Evolutionary conservation across 257 asterid genomes (phyloP).

Genomic region (Gynochthodes officinalis): DNA sequence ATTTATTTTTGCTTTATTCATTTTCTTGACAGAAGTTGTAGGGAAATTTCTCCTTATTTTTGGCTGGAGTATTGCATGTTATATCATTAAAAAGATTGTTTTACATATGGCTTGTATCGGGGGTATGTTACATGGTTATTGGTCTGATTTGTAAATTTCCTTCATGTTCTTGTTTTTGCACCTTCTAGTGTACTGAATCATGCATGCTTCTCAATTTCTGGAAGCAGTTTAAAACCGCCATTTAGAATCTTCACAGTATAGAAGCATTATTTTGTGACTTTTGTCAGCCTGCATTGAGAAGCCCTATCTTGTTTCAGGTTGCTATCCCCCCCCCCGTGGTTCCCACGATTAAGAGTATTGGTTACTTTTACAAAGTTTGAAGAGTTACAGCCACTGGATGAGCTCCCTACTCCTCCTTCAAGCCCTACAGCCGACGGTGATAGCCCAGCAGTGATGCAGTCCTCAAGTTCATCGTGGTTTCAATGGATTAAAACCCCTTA

Average conservation of each 20-base stretch:
- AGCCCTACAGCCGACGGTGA: constrained; percentile 62
- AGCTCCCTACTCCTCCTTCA: constrained; percentile 86
- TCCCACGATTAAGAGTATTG: constrained; percentile 81
- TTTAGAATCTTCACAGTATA: background rate
- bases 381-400: constrained; percentile 81
- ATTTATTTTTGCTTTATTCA: background rate
- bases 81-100: background rate
- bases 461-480: constrained; percentile 84
- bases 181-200: too few relatives aligned
- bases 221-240: background rate
- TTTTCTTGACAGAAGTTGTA: background rate
- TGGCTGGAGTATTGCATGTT: background rate
- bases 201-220: background rate
- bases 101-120: background rate
- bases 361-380: constrained; percentile 92
- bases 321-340: constrained; percentile 95
- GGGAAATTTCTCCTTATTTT: background rate
- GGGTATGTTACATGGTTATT: background rate
- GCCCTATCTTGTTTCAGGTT: constrained; percentile 45
- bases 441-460: constrained; percentile 42
- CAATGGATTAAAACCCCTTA: constrained; percentile 91
- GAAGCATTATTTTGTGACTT: background rate
- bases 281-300: constrained; percentile 2
- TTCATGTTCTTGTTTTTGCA: too few relatives aligned
- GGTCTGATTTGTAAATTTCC: too few relatives aligned